Evolutionary conservation across 108 stramenopile genomes (phyloP).

Genomic region (Asterionellopsis glacialis): DNA sequence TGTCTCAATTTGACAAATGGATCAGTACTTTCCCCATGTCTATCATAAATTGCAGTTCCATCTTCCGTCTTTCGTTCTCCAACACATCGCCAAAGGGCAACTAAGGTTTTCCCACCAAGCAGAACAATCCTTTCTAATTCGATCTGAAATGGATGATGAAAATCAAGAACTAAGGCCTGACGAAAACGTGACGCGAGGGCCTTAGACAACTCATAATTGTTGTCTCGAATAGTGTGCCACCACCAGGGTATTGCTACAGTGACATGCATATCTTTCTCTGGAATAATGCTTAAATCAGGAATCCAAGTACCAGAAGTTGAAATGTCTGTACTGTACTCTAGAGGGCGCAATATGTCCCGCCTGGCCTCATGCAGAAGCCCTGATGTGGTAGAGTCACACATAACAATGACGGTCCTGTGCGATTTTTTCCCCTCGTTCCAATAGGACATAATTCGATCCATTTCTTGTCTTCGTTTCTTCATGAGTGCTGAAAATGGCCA

Average conservation of each 20-base stretch:
- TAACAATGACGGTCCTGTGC: constrained; percentile 47
- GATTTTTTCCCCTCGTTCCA: constrained; percentile 35
- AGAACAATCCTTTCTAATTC: constrained; percentile 52
- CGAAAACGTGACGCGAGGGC: constrained; percentile 31
- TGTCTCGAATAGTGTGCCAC: constrained; percentile 52
- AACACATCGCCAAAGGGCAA: constrained; percentile 54
- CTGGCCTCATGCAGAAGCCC: constrained; percentile 33
- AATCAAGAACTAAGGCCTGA: constrained; percentile 44
- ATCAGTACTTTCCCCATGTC: constrained; percentile 43
- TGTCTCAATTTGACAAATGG: constrained; percentile 40
- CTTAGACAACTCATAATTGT: constrained; percentile 35
- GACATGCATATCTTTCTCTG: constrained; percentile 45
- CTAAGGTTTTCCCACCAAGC: constrained; percentile 49
- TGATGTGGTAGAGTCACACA: constrained; percentile 33
- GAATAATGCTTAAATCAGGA: constrained; percentile 39
- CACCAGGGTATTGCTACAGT: constrained; percentile 58
- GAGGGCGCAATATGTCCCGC: constrained; percentile 28
- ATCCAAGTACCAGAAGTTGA: constrained; percentile 42
- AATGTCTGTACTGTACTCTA: constrained; percentile 31
- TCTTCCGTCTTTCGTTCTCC: constrained; percentile 42
- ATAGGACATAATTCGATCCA: constrained; percentile 22
- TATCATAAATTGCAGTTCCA: constrained; percentile 29
- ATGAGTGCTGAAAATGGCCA: constrained; percentile 15
- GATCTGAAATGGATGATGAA: constrained; percentile 53
- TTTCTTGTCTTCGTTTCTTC: constrained; percentile 20